A percentile compares a stretch with the other conserved stretches of the same genome.
These are phyloP conservation scores for Starmerella vaccinii DNA, from an alignment of 805 yeast genomes.

Conservation along the genomic window DNA sequence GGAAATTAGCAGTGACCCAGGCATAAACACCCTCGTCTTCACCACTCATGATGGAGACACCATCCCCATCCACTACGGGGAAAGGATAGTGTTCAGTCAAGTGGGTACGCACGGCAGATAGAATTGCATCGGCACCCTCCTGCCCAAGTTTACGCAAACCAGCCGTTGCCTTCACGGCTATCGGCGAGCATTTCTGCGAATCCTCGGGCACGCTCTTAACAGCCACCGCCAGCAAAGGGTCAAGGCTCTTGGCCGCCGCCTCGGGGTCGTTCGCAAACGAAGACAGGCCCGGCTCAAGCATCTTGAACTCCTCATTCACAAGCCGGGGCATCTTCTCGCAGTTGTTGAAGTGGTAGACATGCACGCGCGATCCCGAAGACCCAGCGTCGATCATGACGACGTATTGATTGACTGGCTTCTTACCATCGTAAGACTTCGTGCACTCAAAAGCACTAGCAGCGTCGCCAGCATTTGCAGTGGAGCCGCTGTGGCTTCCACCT, in stretches of 20 bases:
- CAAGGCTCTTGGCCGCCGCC: constrained; percentile 86
- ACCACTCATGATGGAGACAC: constrained; percentile 90
- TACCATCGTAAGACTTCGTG: constrained; percentile 32
- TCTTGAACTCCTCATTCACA: constrained; percentile 68
- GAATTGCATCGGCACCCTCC: constrained; percentile 57
- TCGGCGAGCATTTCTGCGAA: constrained; percentile 72
- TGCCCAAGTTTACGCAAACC: constrained; percentile 82
- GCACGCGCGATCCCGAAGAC: constrained; percentile 92
- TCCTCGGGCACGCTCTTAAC: constrained; percentile 63
- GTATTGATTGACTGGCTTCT: constrained; percentile 42
- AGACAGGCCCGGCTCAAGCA: constrained; percentile 88
- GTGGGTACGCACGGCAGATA: constrained; percentile 65
- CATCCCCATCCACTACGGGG: constrained; percentile 79
- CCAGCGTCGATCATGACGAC: constrained; percentile 98
- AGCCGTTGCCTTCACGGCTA: constrained; percentile 97
- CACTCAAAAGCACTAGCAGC: constrained; percentile 23
- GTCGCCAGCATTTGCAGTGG: background rate
- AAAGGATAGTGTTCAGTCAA: constrained; percentile 78
- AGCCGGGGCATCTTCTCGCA: constrained; percentile 77
- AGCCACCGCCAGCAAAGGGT: constrained; percentile 69
- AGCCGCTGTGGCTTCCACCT: background rate
- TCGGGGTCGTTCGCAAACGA: constrained; percentile 58
- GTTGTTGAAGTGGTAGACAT: constrained; percentile 81
- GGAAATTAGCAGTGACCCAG: constrained; percentile 92
- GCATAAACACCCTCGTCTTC: constrained; percentile 97